Evolutionary conservation across 805 yeast genomes (phyloP).

Genomic region (Naumovozyma castellii): DNA sequence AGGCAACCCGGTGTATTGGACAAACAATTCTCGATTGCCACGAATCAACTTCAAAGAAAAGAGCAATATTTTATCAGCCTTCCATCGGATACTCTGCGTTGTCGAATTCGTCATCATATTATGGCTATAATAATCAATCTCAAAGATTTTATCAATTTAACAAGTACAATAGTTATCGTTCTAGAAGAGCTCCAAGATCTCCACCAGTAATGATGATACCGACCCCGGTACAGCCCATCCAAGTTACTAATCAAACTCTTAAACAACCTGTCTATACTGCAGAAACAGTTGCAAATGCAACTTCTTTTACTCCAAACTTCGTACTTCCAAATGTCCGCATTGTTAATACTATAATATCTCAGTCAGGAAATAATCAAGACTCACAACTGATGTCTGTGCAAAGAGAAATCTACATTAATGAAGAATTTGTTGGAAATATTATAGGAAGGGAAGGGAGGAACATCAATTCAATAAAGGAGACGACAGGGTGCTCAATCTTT

Average conservation of each 20-base stretch:
- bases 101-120: conserved; percentile 5
- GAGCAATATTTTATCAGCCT: conserved; percentile 26
- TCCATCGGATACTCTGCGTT: conserved; percentile 22
- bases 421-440: conserved; percentile 69
- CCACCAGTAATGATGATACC: conserved; percentile 9
- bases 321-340: conserved; percentile 22
- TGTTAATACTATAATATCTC: conserved; percentile 11
- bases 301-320: conserved; percentile 20
- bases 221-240: conserved; percentile 1
- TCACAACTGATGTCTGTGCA: conserved; percentile 20
- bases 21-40: conserved; percentile 57
- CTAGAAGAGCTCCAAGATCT: conserved; percentile 11
- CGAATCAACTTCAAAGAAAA: conserved; percentile 38
- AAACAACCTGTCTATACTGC: conserved; percentile 15
- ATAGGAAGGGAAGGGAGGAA: conserved; percentile 83
- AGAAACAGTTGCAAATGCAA: conserved; percentile 22
- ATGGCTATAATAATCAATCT: conserved; percentile 3
- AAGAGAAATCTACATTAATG: conserved; percentile 69
- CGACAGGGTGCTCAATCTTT: conserved; percentile 66
- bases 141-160: conserved; percentile 25
- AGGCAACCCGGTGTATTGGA: conserved; percentile 67
- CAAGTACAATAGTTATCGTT: conserved; percentile 12
- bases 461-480: conserved; percentile 64
- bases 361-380: conserved; percentile 25
- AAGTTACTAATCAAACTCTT: background rate